Percentiles rank a stretch among this genome's conserved stretches.
phyloP scores from a whole-genome alignment of 2,329 filamentous ascomycete genomes.

The Pseudocercospora fuligena region DNA sequence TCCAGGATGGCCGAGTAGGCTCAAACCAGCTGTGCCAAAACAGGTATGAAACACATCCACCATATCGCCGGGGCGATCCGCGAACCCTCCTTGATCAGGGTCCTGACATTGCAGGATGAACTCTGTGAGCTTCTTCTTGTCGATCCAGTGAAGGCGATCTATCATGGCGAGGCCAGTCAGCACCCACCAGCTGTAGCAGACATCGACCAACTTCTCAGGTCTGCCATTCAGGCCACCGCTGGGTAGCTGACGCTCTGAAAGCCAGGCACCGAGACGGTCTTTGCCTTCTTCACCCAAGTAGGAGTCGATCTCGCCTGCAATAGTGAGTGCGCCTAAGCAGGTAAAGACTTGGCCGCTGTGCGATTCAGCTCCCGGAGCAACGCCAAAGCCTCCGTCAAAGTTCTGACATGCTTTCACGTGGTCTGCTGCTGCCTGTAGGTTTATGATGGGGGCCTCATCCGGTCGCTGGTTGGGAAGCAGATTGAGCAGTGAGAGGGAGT shows the following conservation, averaged over 20 bases:
- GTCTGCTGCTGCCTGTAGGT: constrained; percentile 78
- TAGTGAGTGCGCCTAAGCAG: constrained; percentile 83
- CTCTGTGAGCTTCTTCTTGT: constrained; percentile 73
- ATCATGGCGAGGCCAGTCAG: constrained; percentile 90
- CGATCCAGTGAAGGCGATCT: constrained; percentile 87
- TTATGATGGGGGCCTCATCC: constrained; percentile 57
- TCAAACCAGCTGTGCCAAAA: constrained; percentile 87
- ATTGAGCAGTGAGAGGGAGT: constrained; percentile 82
- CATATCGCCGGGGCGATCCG: constrained; percentile 90
- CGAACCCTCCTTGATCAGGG: constrained; percentile 78
- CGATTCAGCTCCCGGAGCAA: constrained; percentile 86
- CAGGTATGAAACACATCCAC: constrained; percentile 96
- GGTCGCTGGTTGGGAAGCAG: constrained; percentile 58
- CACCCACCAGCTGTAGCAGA: constrained; percentile 99
- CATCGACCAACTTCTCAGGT: constrained; percentile 93
- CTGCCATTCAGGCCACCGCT: constrained; percentile 90
- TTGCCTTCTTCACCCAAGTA: constrained; percentile 67
- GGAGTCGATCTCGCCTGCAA: constrained; percentile 75
- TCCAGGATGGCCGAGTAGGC: constrained; percentile 77
- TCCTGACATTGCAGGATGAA: constrained; percentile 94
- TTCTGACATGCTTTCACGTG: constrained; percentile 85
- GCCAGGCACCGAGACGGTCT: constrained; percentile 83
- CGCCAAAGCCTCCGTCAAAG: constrained; percentile 92
- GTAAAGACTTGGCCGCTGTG: constrained; percentile 96
- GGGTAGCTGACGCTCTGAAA: constrained; percentile 88